Percentiles rank a stretch among this genome's conserved stretches.
These are phyloP conservation scores for Collybiopsis confluens DNA, from an alignment of 768 basidiomycete genomes.

Conservation along the genomic window DNA sequence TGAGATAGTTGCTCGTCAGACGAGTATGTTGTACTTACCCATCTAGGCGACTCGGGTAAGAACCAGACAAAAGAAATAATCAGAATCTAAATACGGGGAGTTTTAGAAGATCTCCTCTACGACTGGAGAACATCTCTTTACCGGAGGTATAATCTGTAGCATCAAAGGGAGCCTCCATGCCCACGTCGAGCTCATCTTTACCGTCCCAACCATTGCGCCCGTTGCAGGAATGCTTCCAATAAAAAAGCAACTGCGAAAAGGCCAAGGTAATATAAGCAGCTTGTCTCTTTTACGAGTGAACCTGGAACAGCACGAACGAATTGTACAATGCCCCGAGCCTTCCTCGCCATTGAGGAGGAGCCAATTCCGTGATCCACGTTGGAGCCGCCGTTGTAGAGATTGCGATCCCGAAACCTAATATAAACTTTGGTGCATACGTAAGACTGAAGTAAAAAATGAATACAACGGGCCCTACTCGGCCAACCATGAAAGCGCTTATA, in stretches of 20 bases:
- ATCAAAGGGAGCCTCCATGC: slow-evolving; percentile 60
- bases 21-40: not conserved
- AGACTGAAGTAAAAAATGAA: not conserved
- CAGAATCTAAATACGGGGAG: slow-evolving; percentile 17
- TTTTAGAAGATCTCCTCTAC: not conserved
- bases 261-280: slow-evolving; percentile 27
- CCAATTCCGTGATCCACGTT: slow-evolving; percentile 36
- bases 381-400: slow-evolving; percentile 47
- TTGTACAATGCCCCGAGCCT: slow-evolving; percentile 45
- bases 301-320: slow-evolving; percentile 20
- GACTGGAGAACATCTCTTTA: not conserved
- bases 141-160: slow-evolving; percentile 35
- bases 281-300: slow-evolving; percentile 26
- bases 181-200: slow-evolving; percentile 44
- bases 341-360: slow-evolving; percentile 20
- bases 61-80: slow-evolving; percentile 40
- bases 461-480: slow-evolving; percentile 13
- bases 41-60: slow-evolving; percentile 19
- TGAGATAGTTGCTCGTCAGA: slow-evolving; percentile 6
- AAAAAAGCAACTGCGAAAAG: slow-evolving; percentile 13
- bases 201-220: slow-evolving; percentile 26
- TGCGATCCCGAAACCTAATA: slow-evolving; percentile 41
- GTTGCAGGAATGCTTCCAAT: slow-evolving; percentile 22
- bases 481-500: slow-evolving; percentile 19
- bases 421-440: slow-evolving; percentile 22